Conservation (phyloP, 1,284 basidiomycete species). For the Sporisorium graminicola region DNA sequence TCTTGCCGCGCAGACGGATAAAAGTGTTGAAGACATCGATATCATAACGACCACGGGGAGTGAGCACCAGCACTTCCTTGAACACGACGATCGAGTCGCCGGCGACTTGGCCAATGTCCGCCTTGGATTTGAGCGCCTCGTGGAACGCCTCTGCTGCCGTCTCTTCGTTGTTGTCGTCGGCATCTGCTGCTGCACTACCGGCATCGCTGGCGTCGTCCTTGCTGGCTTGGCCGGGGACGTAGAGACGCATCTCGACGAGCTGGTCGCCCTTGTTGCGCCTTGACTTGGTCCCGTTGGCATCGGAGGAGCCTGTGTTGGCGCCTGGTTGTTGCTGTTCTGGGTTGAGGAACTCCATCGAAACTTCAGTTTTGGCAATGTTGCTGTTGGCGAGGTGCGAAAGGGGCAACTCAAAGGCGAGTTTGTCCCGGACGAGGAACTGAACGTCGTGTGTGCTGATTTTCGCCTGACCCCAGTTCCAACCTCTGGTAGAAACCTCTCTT, state of each 20-base stretch:
- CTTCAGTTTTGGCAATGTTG: slow-evolving; percentile 97
- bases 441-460: slow-evolving; percentile 78
- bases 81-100: slow-evolving; percentile 95
- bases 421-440: slow-evolving; percentile 91
- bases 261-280: slow-evolving; percentile 73
- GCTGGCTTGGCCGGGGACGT: slow-evolving; percentile 83
- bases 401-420: slow-evolving; percentile 91
- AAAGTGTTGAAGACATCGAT: slow-evolving; percentile 98
- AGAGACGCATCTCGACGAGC: slow-evolving; percentile 95
- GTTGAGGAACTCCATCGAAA: slow-evolving; percentile 91
- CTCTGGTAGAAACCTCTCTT: slow-evolving; percentile 88
- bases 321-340: slow-evolving; percentile 68
- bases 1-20: slow-evolving; percentile 93
- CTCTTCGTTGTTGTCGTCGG: slow-evolving; percentile 73
- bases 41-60: slow-evolving; percentile 93
- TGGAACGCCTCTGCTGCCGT: slow-evolving; percentile 97
- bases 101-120: slow-evolving; percentile 90
- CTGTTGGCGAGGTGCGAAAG: slow-evolving; percentile 91
- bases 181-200: slow-evolving; percentile 72
- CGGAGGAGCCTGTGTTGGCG: slow-evolving; percentile 66
- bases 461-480: slow-evolving; percentile 96
- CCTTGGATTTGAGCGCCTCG: slow-evolving; percentile 94
- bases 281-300: slow-evolving; percentile 44
- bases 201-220: slow-evolving; percentile 72
- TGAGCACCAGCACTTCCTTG: slow-evolving; percentile 95